Conservation (phyloP, 768 basidiomycete genomes). For the Lyophyllum shimeji region DNA sequence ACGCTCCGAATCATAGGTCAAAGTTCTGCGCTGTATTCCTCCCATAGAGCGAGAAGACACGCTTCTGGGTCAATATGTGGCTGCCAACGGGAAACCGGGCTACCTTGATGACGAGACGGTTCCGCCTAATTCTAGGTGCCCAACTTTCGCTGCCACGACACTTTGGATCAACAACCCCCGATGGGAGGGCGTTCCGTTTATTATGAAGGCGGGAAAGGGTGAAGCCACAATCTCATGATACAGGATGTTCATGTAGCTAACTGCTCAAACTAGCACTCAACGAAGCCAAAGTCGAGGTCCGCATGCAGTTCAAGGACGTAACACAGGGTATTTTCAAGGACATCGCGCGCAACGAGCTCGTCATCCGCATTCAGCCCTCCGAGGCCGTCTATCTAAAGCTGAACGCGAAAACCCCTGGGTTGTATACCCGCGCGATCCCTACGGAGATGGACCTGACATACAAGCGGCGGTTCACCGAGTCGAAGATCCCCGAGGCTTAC, state of each 20-base stretch:
- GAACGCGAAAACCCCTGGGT: slow-evolving; percentile 92
- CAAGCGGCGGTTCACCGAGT: slow-evolving; percentile 89
- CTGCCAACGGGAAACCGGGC: slow-evolving; percentile 92
- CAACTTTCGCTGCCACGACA: slow-evolving; percentile 90
- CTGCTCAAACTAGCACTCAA: slow-evolving; percentile 68
- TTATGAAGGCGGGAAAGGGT: slow-evolving; percentile 98
- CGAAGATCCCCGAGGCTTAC: slow-evolving; percentile 95
- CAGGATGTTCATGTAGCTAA: slow-evolving; percentile 5
- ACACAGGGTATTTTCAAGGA: slow-evolving; percentile 96
- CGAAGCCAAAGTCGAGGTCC: slow-evolving; percentile 98
- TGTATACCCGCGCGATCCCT: slow-evolving; percentile 86
- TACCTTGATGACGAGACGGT: slow-evolving; percentile 97
- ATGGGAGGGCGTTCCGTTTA: slow-evolving; percentile 99
- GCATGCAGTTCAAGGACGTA: slow-evolving; percentile 97
- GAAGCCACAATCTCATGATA: slow-evolving; percentile 18
- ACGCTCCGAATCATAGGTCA: slow-evolving; percentile 60
- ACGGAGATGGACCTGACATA: slow-evolving; percentile 99
- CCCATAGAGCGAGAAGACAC: slow-evolving; percentile 76
- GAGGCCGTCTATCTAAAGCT: slow-evolving; percentile 98
- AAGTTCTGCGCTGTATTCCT: slow-evolving; percentile 90
- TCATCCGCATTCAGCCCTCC: slow-evolving; percentile 94
- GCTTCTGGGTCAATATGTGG: slow-evolving; percentile 92
- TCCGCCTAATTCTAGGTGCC: slow-evolving; percentile 87
- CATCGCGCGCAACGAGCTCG: slow-evolving; percentile 94
- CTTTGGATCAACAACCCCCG: slow-evolving; percentile 93